Percentiles rank a stretch among this genome's conserved stretches.
Evolutionary conservation across 768 basidiomycete genomes (phyloP).

Genomic region (Cyclocybe cylindracea): DNA sequence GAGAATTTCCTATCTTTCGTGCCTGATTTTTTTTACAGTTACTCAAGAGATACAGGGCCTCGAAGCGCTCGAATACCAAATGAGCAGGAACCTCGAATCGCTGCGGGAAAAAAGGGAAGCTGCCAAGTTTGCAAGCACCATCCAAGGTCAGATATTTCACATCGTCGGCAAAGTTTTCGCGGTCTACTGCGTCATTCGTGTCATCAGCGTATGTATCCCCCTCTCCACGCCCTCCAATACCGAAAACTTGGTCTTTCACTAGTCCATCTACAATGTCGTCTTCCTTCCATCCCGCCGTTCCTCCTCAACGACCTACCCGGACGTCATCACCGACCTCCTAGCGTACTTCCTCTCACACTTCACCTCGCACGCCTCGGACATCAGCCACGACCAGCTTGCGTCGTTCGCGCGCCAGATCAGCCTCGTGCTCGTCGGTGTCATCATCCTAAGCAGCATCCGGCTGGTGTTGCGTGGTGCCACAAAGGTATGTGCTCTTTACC

Average conservation of each 20-base stretch:
- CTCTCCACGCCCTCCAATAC: background rate
- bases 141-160: constrained; percentile 53
- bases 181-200: constrained; percentile 64
- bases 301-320: constrained; percentile 36
- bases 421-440: constrained; percentile 70
- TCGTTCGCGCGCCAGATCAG: constrained; percentile 53
- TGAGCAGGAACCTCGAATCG: constrained; percentile 55
- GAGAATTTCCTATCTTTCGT: background rate
- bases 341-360: constrained; percentile 30
- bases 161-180: constrained; percentile 57
- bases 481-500: constrained; percentile 36
- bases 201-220: constrained; percentile 52
- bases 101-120: constrained; percentile 50
- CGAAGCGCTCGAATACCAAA: constrained; percentile 67
- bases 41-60: constrained; percentile 64
- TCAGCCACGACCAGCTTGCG: constrained; percentile 36
- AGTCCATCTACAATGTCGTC: constrained; percentile 55
- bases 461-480: constrained; percentile 70
- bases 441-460: constrained; percentile 74
- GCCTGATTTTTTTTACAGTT: constrained; percentile 26
- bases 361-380: constrained; percentile 5
- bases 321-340: constrained; percentile 40
- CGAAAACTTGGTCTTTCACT: constrained; percentile 3
- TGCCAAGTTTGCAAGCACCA: constrained; percentile 51
- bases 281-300: constrained; percentile 37